phyloP scores from a whole-genome alignment of 2,329 filamentous ascomycete genomes.

The Exophiala dermatitidis region DNA sequence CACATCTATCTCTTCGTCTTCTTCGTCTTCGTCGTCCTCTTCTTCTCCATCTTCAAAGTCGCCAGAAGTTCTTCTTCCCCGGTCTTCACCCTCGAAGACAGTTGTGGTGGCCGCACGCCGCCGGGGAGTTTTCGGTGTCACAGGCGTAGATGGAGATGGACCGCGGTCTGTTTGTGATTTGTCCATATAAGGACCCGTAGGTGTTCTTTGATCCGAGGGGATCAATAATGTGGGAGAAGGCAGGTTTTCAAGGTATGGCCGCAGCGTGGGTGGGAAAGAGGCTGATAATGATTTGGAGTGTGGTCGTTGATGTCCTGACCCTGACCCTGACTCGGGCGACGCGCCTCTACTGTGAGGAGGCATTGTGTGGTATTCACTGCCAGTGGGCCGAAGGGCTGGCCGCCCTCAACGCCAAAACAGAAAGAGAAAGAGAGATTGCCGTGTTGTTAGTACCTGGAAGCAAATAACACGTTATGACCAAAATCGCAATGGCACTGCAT shows the following conservation, averaged over 20 bases:
- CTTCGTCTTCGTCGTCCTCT: slow-evolving; percentile 9
- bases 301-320: neutral
- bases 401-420: too few species aligned
- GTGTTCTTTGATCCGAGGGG: slow-evolving; percentile 18
- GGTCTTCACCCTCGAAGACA: slow-evolving; percentile 15
- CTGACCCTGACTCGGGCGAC: slow-evolving; percentile 8
- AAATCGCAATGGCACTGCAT: neutral
- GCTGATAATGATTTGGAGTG: slow-evolving; percentile 7
- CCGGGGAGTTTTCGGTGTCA: slow-evolving; percentile 4
- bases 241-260: slow-evolving; percentile 24
- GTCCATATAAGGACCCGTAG: slow-evolving; percentile 16
- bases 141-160: slow-evolving; percentile 9
- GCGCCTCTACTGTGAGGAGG: slow-evolving; percentile 24
- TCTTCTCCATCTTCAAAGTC: neutral
- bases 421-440: too few species aligned
- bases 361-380: slow-evolving; percentile 5
- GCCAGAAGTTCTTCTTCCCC: neutral
- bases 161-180: slow-evolving; percentile 12
- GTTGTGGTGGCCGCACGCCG: slow-evolving; percentile 6
- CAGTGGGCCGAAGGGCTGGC: neutral
- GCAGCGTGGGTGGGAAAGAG: slow-evolving; percentile 19
- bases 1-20: slow-evolving; percentile 6
- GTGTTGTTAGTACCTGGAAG: too few species aligned
- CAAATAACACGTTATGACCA: too few species aligned
- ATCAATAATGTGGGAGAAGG: slow-evolving; percentile 21